Evolutionary conservation across 2,329 filamentous ascomycete species (phyloP), one percentile per base, ranked within the genome.

Genomic region (Fusarium palustre): DNA sequence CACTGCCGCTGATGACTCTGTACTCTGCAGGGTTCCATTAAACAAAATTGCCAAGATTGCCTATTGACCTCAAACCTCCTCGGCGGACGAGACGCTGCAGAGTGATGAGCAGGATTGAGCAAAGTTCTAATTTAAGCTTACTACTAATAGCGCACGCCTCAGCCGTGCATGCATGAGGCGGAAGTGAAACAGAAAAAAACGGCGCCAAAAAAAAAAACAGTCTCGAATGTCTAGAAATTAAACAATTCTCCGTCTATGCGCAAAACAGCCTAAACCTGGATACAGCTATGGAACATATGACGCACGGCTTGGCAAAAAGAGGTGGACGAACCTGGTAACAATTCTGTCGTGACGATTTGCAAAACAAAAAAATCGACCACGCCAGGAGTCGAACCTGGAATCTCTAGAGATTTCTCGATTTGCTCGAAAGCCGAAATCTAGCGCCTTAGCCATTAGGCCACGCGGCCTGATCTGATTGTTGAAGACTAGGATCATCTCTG

Each of bases 361-460:
- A 28, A 28, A 28, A 48, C n/a, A 25, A 25, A 7, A 43, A 25
- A 57, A 56, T 28, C 76, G 76, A 78, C 75, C 76, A 76, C 75
- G 75, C 74, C 76, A 78, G 76, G 76, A 77, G 70, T 78, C 76
- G 76, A 78, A 78, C 76, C 75, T 77, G 76, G 75, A 77, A 77
- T 76, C 75, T 77, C 73, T 77, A 76, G 76, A 77, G 76, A 57
- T 59, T 33, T 50, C 65, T 36, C 53, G 42, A 58, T 30, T 36
- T 48, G 47, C 55, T 53, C 52, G 42, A 25, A 65, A 74, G 25
- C 76, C 76, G 76, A 78, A 78, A 78, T 78, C 76, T 76, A 77
- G 72, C 76, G 76, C 76, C 74, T 76, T 78, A 77, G 58, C 76
- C 76, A 78, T 78, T 78, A 76, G 73, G 76, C 76, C 76, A 78